Evolutionary conservation across 176 grass and related monocot genomes (phyloP).

Genomic region (Musa beccarii): DNA sequence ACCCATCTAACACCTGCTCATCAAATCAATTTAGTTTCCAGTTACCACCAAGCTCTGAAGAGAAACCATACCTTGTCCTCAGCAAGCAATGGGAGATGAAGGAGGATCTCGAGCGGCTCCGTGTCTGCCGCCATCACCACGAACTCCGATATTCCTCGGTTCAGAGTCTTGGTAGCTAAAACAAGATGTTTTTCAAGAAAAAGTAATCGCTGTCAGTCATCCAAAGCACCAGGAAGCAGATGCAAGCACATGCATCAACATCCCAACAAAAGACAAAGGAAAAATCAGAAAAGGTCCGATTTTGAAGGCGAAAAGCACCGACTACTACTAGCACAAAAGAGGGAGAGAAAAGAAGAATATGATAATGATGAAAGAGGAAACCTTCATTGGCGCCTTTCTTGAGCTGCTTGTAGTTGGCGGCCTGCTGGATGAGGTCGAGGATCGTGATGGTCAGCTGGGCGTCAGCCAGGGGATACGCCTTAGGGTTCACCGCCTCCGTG

Average conservation of each 20-base stretch:
- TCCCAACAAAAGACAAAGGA: no score
- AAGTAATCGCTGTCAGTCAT: neutral
- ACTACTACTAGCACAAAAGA: no score
- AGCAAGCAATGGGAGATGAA: constrained; percentile 1
- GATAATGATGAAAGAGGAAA: neutral
- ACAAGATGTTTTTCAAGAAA: neutral
- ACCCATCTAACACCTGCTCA: no score
- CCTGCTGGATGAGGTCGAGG: constrained; percentile 1
- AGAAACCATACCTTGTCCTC: neutral
- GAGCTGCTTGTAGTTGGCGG: constrained; percentile 3
- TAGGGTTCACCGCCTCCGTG: neutral
- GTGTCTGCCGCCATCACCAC: constrained; percentile 4
- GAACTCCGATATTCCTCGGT: constrained; percentile 4
- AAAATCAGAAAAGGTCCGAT: no score
- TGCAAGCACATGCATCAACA: no score
- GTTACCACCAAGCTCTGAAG: neutral
- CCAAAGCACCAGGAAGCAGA: neutral
- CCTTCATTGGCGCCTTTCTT: constrained; percentile 1
- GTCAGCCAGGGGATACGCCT: neutral
- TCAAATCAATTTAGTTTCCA: neutral
- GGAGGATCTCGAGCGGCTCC: constrained; percentile 1
- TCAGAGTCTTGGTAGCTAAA: neutral
- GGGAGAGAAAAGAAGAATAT: no score
- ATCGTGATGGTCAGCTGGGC: neutral
- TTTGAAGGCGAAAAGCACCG: no score